Evolutionary conservation across 1,284 basidiomycete genomes (phyloP).

Genomic region (Apiotrichum veenhuisii): DNA sequence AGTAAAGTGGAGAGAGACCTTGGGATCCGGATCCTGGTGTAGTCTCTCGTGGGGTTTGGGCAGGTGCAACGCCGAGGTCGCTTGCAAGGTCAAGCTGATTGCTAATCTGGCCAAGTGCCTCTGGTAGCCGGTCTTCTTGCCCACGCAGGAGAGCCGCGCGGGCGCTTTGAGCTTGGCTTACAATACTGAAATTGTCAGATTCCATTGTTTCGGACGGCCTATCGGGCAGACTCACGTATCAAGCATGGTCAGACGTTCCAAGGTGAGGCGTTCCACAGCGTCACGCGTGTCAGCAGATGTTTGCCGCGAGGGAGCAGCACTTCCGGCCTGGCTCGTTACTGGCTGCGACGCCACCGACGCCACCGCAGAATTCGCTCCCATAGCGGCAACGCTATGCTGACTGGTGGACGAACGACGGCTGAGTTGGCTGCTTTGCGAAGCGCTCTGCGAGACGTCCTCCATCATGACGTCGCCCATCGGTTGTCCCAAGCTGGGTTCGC

Average conservation of each 20-base stretch:
- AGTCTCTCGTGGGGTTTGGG: conserved; percentile 31
- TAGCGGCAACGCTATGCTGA: background rate
- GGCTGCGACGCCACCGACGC: conserved; percentile 1
- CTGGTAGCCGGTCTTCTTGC: conserved; percentile 32
- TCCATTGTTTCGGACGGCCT: background rate
- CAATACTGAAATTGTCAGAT: conserved; percentile 25
- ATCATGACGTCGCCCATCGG: conserved; percentile 25
- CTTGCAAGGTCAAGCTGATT: conserved; percentile 41
- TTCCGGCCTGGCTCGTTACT: background rate
- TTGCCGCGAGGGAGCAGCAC: background rate
- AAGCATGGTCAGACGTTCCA: conserved; percentile 31
- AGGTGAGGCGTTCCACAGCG: conserved; percentile 11
- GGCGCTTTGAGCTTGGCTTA: conserved; percentile 38
- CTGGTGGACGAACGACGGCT: conserved; percentile 19
- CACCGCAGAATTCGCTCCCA: conserved; percentile 4
- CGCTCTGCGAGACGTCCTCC: conserved; percentile 35
- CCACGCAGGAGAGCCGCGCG: conserved; percentile 40
- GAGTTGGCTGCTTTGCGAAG: conserved; percentile 3
- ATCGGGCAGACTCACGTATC: conserved; percentile 33
- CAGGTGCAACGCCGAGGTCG: conserved; percentile 39
- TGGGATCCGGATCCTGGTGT: conserved; percentile 22
- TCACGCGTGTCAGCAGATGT: background rate
- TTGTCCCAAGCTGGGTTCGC: background rate
- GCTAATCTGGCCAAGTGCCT: conserved; percentile 37
- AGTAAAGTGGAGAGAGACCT: conserved; percentile 32